Conservation (phyloP, 225 moss, liverwort and hornwort genomes). For the Physcomitrium patens region DNA sequence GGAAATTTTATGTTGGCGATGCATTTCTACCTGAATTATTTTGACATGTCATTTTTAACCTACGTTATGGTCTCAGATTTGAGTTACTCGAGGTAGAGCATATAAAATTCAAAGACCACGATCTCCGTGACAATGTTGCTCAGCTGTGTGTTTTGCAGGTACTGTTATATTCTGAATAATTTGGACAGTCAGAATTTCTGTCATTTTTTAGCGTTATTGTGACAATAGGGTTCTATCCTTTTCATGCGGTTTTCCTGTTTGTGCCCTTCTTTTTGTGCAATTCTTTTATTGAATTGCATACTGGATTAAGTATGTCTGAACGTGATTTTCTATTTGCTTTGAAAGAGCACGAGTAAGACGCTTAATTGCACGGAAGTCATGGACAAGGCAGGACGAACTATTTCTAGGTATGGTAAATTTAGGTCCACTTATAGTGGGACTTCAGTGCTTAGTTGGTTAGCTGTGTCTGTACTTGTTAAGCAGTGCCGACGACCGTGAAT, state of each 20-base stretch:
- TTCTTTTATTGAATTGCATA: neutral
- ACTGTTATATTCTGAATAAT: neutral
- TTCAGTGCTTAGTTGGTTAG: neutral
- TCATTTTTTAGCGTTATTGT: too few relatives aligned
- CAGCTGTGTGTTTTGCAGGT: slow-evolving; percentile 83
- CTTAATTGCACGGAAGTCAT: neutral
- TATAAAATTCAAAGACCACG: slow-evolving; percentile 61
- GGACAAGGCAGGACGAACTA: slow-evolving; percentile 19
- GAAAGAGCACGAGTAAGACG: slow-evolving; percentile 30
- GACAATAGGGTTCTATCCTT: too few relatives aligned
- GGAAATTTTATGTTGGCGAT: neutral
- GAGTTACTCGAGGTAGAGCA: slow-evolving; percentile 54
- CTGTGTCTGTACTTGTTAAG: neutral
- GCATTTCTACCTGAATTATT: neutral
- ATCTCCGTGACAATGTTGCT: slow-evolving; percentile 72
- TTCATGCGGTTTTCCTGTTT: too few relatives aligned
- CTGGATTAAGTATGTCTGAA: neutral
- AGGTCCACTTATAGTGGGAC: neutral
- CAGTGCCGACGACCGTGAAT: neutral
- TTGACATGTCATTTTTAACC: neutral
- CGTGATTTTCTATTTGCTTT: neutral
- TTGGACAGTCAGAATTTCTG: neutral
- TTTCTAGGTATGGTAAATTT: slow-evolving; percentile 40
- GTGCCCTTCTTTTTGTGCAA: too few relatives aligned
- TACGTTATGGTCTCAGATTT: slow-evolving; percentile 46